Evolutionary conservation across 306 rosid species (phyloP).

Genomic region (Betula pendula): DNA sequence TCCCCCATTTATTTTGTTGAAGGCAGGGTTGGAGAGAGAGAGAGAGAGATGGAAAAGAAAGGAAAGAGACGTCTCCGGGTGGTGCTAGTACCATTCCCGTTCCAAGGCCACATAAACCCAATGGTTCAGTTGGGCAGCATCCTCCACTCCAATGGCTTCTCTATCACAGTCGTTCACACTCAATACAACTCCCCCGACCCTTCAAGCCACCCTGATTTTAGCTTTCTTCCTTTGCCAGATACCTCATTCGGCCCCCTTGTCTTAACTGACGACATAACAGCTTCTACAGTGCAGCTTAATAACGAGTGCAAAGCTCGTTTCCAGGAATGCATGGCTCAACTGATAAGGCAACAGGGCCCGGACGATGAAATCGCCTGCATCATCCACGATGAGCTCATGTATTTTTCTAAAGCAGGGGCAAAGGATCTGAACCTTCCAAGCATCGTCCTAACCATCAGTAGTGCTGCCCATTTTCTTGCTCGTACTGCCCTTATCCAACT

Average conservation of each 20-base stretch:
- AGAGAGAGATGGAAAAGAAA: slow-evolving; percentile 22
- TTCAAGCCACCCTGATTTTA: slow-evolving; percentile 34
- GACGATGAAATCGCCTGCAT: slow-evolving; percentile 35
- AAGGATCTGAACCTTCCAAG: slow-evolving; percentile 35
- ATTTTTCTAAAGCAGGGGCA: slow-evolving; percentile 26
- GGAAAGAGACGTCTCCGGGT: slow-evolving; percentile 6
- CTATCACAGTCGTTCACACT: slow-evolving; percentile 42
- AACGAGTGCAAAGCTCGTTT: slow-evolving; percentile 26
- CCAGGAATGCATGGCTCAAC: slow-evolving; percentile 22
- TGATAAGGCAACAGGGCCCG: neutral
- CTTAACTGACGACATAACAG: neutral
- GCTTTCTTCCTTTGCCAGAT: slow-evolving; percentile 35
- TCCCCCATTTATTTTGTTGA: too few species aligned
- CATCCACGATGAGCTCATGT: slow-evolving; percentile 39
- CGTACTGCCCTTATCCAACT: slow-evolving; percentile 23
- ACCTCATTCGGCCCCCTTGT: slow-evolving; percentile 22
- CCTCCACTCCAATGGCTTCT: slow-evolving; percentile 47
- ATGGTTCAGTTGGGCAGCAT: slow-evolving; percentile 43
- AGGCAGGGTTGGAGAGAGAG: too few species aligned
- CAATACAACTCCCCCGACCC: slow-evolving; percentile 40
- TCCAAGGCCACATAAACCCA: slow-evolving; percentile 42
- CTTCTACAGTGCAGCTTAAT: slow-evolving; percentile 6
- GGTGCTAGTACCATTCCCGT: slow-evolving; percentile 33
- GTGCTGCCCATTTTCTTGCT: slow-evolving; percentile 33
- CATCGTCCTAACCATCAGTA: slow-evolving; percentile 27